Evolutionary conservation across 1,284 basidiomycete genomes (phyloP), one percentile per base, ranked within the genome.

Genomic region (Irpex sp.): DNA sequence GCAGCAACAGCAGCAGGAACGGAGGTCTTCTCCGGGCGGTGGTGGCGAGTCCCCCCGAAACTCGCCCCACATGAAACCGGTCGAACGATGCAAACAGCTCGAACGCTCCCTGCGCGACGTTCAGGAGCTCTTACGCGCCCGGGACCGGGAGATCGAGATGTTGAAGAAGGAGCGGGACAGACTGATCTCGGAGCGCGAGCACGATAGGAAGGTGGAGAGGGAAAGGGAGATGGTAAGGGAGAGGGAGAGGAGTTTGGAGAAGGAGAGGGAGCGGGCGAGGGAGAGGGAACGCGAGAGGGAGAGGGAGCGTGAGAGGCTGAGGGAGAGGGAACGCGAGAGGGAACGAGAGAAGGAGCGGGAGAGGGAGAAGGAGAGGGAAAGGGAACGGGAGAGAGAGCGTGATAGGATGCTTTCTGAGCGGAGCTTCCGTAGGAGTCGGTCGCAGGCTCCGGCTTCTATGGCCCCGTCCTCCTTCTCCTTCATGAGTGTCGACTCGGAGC

Each of bases 81-180:
- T 85, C 58, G 87, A 88, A 64, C 79, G 82, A 16, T 86, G 81
- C 71, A 81, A 77, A 69, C 71, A 78, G 67, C 75, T 90, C 57
- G 87, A 90, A 67, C 80, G 77, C 67, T 77, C 81, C 3, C 73
- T 76, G 39, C 67, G 70, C 39, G 73, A 74, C 57, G 67, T 73
- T 60, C 71, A 72, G 60, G 74, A 75, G 37, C 61, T 66, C 7
- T 65, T 75, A 59, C 66, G 69, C 36, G 55, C 65, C 28, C 72
- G 72, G 57, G 74, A 76, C 65, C 68, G 74, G 51, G 87, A 90
- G 73, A 71, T 87, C 58, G 84, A 86, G 42, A 72, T 73, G 58
- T 69, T 87, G 67, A 79, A 77, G 66, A 78, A 74, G 65, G 82
- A 83, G 64, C 69, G 73, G 57, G 77, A 78, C 49, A 68, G 64